Evolutionary conservation across 163 green algal genomes (phyloP).

Genomic region (Scenedesmus sp.): DNA sequence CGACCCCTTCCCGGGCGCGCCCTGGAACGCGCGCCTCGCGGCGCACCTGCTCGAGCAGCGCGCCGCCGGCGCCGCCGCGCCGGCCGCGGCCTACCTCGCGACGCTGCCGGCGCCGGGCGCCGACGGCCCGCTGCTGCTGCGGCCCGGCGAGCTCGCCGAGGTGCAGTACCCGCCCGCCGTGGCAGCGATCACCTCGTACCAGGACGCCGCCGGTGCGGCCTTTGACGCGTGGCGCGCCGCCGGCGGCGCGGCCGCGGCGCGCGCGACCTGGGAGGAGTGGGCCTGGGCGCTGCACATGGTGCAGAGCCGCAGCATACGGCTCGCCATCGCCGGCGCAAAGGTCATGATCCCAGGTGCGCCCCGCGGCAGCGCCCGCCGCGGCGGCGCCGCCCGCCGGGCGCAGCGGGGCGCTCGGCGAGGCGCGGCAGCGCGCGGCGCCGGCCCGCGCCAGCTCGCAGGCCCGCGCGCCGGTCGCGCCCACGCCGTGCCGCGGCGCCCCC

Average conservation of each 20-base stretch:
- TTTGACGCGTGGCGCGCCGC: constrained; percentile 12
- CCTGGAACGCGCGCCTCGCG: constrained; percentile 36
- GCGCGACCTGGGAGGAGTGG: constrained; percentile 29
- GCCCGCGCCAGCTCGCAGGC: too few species aligned
- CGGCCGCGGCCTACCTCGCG: constrained; percentile 1
- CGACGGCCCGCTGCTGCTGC: constrained; percentile 31
- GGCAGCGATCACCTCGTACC: constrained; percentile 18
- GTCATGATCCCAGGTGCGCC: constrained; percentile 48
- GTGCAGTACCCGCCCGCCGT: constrained; percentile 32
- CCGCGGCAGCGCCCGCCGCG: not conserved
- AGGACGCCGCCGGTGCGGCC: not conserved
- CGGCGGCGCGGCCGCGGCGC: not conserved
- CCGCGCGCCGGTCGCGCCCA: too few species aligned
- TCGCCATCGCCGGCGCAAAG: constrained; percentile 39
- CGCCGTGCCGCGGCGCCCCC: too few species aligned
- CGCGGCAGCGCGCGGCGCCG: too few species aligned
- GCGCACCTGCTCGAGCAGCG: constrained; percentile 21
- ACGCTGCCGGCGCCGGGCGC: constrained; percentile 5
- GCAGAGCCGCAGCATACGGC: constrained; percentile 48
- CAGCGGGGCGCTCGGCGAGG: too few species aligned
- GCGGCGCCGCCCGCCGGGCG: too few species aligned
- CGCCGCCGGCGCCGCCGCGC: not conserved
- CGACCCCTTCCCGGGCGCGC: constrained; percentile 21
- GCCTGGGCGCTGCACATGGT: constrained; percentile 51
- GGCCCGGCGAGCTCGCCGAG: not conserved